A percentile compares a stretch with the other conserved stretches of the same genome.
Evolutionary conservation across 2,329 filamentous ascomycete species (phyloP).

Genomic region (Trichoderma breve): DNA sequence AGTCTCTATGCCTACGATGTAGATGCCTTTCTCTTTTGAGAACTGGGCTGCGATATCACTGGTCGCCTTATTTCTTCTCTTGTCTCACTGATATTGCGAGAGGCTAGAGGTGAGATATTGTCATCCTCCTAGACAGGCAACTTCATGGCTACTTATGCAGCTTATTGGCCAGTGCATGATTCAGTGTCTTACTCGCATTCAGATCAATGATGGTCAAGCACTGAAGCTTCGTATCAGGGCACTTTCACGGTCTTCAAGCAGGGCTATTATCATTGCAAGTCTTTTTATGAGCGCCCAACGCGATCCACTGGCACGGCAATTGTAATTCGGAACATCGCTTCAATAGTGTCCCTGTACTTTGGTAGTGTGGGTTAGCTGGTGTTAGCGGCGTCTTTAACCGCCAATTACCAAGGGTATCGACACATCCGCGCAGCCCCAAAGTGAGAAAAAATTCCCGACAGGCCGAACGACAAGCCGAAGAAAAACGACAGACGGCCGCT

Average conservation of each 20-base stretch:
- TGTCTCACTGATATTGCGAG: background rate
- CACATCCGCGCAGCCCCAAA: background rate
- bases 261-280: background rate
- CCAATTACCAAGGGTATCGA: background rate
- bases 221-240: background rate
- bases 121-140: background rate
- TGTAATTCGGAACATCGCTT: background rate
- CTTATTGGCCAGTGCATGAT: background rate
- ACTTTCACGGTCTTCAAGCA: background rate
- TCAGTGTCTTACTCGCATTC: background rate
- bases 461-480: background rate
- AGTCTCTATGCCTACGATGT: background rate
- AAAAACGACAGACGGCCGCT: constrained; percentile 9
- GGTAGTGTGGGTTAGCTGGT: background rate
- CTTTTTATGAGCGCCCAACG: background rate
- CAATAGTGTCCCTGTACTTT: background rate
- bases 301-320: background rate
- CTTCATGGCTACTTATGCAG: background rate
- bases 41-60: background rate
- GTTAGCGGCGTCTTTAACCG: background rate
- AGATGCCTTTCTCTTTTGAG: background rate
- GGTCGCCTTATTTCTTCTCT: background rate
- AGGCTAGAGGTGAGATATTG: background rate
- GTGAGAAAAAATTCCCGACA: background rate
- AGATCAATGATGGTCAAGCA: background rate